These are phyloP conservation scores for Zychaea mexicana DNA, from an alignment of 371 early-diverging fungal species.

Conservation along the genomic window DNA sequence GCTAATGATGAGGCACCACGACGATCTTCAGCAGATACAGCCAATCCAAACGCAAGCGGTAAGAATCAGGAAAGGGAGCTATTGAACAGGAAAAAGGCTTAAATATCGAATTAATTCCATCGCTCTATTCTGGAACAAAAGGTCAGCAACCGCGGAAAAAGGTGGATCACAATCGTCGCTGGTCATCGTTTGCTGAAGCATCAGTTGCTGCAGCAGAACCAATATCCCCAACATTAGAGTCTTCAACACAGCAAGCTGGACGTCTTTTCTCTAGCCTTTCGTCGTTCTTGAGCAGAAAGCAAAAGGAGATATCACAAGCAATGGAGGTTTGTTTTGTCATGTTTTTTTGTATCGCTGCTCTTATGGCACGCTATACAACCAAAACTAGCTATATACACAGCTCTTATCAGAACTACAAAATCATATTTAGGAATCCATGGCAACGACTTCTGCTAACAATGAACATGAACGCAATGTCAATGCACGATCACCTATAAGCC, in stretches of 20 bases:
- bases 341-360: too few species aligned
- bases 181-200: constrained; percentile 6
- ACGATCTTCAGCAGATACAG: constrained; percentile 14
- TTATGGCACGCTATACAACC: too few species aligned
- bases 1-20: constrained; percentile 16
- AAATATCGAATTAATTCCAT: not conserved
- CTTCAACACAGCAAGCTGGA: constrained; percentile 57
- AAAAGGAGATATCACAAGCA: constrained; percentile 54
- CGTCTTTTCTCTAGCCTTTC: constrained; percentile 59
- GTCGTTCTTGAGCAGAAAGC: constrained; percentile 55
- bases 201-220: not conserved
- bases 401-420: not conserved
- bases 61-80: constrained; percentile 1
- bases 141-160: not conserved
- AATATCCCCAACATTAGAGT: constrained; percentile 32
- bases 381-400: too few species aligned
- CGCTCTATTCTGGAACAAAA: not conserved
- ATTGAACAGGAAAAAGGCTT: not conserved
- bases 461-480: not conserved
- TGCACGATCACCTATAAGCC: not conserved
- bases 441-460: constrained; percentile 7
- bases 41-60: not conserved
- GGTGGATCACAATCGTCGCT: constrained; percentile 9
- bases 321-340: constrained; percentile 43
- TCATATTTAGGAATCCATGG: not conserved